Evolutionary conservation across 768 basidiomycete species (phyloP), one percentile per base, ranked within the genome.

Genomic region (Russula vinacea): DNA sequence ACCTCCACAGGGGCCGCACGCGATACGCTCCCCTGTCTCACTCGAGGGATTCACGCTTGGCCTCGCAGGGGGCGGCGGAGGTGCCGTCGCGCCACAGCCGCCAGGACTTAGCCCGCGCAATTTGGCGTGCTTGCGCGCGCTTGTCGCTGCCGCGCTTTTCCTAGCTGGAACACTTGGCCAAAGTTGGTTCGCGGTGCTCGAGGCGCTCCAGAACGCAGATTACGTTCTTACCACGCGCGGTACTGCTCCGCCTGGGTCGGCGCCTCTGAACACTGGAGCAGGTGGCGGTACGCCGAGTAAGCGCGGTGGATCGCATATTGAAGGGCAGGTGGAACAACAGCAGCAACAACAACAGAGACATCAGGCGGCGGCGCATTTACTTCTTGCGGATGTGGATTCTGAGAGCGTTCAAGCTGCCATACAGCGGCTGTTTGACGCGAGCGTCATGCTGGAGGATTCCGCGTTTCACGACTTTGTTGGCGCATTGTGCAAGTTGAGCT

Each of bases 151-250:
- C 65, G 86, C 90, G 1, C 76, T 92, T 32, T 90, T 90, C 73
- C 80, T 98, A 10, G 90, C 92, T 0, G 91, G 90, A 0, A 89
- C 87, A 62, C 81, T 97, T 7, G 93, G 88, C n/a, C 83, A 87
- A 62, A 92, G 89, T 64, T 98, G 96, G 96, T 96, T 92, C 73
- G 82, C 88, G 51, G 83, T 98, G 10, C 78, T 98, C 58, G 95
- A 98, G 71, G 86, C 89, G 1, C 76, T 98, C 26, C 96, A 98
- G 76, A 98, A 94, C 68, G 95, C 96, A 8, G 94, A 96, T 70
- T 94, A 94, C 70, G 90, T 99, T 22, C 78, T 98, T 22, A 84
- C 83, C 10, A 78, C 64, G 81, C 69, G 88, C 85, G 74, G 84
- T 80, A 39, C 69, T 64, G n/a, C 69, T 40, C 17, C 32, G 52